phyloP scores from a whole-genome alignment of 2,329 filamentous ascomycete species.

The Chaetomiaceae sp. region DNA sequence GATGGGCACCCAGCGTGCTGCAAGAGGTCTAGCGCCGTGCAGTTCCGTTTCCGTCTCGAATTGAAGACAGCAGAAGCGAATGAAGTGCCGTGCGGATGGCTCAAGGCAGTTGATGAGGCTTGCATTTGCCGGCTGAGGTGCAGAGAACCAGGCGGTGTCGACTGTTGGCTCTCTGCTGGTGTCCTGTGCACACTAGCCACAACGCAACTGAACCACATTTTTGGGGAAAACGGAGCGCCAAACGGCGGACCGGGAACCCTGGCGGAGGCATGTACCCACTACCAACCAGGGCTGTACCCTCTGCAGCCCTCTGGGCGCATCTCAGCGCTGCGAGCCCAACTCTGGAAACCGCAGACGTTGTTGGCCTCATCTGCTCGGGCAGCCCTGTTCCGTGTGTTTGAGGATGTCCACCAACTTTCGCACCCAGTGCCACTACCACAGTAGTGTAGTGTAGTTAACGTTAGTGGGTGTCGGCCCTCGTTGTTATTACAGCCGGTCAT shows the following conservation, averaged over 20 bases:
- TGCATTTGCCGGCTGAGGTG: slow-evolving; percentile 8
- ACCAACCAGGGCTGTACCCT: slow-evolving; percentile 13
- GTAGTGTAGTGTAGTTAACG: too few species aligned
- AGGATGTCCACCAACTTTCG: too few species aligned
- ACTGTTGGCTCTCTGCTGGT: too few species aligned
- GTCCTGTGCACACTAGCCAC: too few species aligned
- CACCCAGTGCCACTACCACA: too few species aligned
- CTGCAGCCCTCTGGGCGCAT: background rate
- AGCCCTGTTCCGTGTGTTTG: background rate
- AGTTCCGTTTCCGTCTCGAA: background rate
- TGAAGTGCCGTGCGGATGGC: slow-evolving; percentile 4
- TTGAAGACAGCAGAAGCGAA: slow-evolving; percentile 5
- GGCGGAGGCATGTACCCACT: slow-evolving; percentile 19
- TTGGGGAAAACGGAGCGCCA: slow-evolving; percentile 12
- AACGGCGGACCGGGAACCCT: slow-evolving; percentile 13
- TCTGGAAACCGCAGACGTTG: background rate
- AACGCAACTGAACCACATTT: too few species aligned
- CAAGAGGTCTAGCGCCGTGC: background rate
- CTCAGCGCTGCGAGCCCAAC: background rate
- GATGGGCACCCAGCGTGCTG: background rate
- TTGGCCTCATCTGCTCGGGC: too few species aligned
- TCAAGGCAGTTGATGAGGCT: slow-evolving; percentile 1
- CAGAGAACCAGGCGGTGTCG: too few species aligned
- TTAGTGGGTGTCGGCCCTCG: too few species aligned
- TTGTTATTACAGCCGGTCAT: too few species aligned